Evolutionary conservation across 306 rosid species (phyloP), one percentile per base, ranked within the genome.

Genomic region (Gastrolobium villosum): DNA sequence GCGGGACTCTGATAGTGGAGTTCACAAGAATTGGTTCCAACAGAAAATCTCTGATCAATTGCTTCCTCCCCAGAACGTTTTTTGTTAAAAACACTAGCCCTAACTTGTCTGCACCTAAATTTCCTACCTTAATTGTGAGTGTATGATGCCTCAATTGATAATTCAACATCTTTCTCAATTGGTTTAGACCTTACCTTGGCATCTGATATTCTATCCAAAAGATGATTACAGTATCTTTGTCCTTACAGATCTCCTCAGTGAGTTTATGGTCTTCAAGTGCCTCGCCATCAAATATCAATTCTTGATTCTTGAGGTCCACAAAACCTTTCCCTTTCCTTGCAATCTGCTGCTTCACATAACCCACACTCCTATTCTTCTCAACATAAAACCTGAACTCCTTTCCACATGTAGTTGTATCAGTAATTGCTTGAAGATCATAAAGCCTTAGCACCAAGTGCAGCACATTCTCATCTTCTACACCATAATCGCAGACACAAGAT

Each of bases 181-280:
- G 90, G 86, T 74, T 87, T 87, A 65, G 89, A 82, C 75, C 90
- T 85, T 28, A 85, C 84, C 80, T 90, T 92, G 62, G 92, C 88
- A 65, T 76, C 78, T 53, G 95, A 71, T 75, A 82, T 84, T 81
- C 90, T 76, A 15, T 87, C 80, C 84, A 87, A 75, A 78, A 92
- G 79, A 82, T 88, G 95, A 92, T 83, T 46, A 86, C 82, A 67
- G 85, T 20, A 20, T 20, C 26, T 20, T 20, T 79, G 55, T 77
- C 77, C 70, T 77, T 90, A 84, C 89, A 86, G 31, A 92, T 87
- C 65, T 92, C 95, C 71, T 85, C 75, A 57, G 90, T 82, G 76
- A 90, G 86, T 81, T 88, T 92, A 84, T 90, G 90, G 84, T 92
- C 93, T 79, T 90, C 95, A 74, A 92, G 93, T 40, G 75, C 87